phyloP scores from a whole-genome alignment of 192 early-diverging fungal species.

The Podila clonocystis region DNA sequence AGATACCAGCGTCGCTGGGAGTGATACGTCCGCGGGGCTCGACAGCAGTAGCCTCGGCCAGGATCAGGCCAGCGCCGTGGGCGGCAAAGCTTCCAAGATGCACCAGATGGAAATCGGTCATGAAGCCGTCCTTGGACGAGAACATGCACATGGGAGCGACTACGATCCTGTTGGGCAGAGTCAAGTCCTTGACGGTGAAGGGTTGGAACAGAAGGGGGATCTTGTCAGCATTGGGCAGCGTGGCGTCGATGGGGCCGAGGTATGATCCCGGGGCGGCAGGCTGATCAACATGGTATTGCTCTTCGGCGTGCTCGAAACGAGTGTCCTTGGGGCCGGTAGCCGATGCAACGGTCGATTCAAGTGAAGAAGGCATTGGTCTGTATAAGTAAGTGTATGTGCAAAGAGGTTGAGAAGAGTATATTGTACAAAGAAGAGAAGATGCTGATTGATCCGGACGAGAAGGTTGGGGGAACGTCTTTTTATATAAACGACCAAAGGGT shows the following conservation, averaged over 20 bases:
- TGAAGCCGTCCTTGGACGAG: slow-evolving; percentile 68
- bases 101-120: slow-evolving; percentile 71
- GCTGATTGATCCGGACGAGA: background rate
- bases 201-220: slow-evolving; percentile 67
- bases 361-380: background rate
- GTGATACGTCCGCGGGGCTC: slow-evolving; percentile 75
- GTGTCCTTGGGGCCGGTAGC: background rate
- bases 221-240: slow-evolving; percentile 8
- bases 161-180: slow-evolving; percentile 78
- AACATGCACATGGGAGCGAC: slow-evolving; percentile 90
- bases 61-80: slow-evolving; percentile 79
- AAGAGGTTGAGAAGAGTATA: background rate
- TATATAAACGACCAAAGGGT: background rate
- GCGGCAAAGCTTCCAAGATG: slow-evolving; percentile 76
- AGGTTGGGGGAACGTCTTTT: no score
- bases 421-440: background rate
- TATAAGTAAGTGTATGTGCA: no score
- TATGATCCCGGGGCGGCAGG: slow-evolving; percentile 14
- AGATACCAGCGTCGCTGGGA: slow-evolving; percentile 81
- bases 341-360: background rate
- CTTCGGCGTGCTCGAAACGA: slow-evolving; percentile 5
- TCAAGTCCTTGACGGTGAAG: slow-evolving; percentile 67
- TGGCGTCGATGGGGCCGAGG: slow-evolving; percentile 13
- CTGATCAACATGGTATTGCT: slow-evolving; percentile 20
- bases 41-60: slow-evolving; percentile 85